Evolutionary conservation across 306 rosid species (phyloP).

Genomic region (Vigna mungo): DNA sequence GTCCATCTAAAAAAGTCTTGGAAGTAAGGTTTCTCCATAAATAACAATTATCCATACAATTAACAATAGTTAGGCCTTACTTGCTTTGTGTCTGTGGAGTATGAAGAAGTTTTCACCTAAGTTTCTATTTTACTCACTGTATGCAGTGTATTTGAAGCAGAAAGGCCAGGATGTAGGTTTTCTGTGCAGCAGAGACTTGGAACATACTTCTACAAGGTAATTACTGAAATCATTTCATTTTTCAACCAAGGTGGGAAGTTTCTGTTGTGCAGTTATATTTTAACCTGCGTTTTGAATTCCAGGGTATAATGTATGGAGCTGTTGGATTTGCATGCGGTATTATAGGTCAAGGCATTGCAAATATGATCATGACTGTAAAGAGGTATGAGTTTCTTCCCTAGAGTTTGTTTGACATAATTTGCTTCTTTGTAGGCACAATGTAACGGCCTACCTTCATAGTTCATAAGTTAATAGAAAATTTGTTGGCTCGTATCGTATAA

Average conservation of each 20-base stretch:
- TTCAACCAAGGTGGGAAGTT: constrained; percentile 13
- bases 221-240: constrained; percentile 12
- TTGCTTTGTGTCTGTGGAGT: constrained; percentile 25
- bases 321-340: constrained; percentile 95
- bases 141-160: constrained; percentile 93
- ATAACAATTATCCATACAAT: too few species aligned
- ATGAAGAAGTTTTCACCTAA: constrained; percentile 30
- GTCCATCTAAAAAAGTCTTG: constrained; percentile 14
- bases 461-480: background rate
- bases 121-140: constrained; percentile 32
- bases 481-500: background rate
- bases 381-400: constrained; percentile 56
- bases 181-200: constrained; percentile 79
- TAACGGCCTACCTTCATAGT: background rate
- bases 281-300: constrained; percentile 15
- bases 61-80: background rate
- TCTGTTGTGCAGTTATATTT: constrained; percentile 11
- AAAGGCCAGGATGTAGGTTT: constrained; percentile 92
- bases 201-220: constrained; percentile 81
- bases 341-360: constrained; percentile 97
- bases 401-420: constrained; percentile 32
- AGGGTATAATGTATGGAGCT: constrained; percentile 87
- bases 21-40: constrained; percentile 10
- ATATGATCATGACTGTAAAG: constrained; percentile 89
- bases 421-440: constrained; percentile 2